Conservation (phyloP, 345 rosid species). For the Sonneratia alba region DNA sequence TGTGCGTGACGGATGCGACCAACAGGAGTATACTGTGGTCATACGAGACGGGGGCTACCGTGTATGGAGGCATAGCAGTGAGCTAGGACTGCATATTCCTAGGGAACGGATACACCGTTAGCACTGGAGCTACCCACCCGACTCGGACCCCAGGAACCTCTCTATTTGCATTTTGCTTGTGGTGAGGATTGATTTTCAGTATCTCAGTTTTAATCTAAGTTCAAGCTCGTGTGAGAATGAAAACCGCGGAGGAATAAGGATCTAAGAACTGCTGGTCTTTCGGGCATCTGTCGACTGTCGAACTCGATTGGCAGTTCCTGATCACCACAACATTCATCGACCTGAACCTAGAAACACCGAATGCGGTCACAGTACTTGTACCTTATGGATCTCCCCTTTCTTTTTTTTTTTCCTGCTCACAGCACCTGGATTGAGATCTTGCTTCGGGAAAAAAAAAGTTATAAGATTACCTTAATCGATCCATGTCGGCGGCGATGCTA, state of each 20-base stretch:
- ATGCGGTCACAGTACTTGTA: too few relatives aligned
- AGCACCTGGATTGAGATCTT: too few relatives aligned
- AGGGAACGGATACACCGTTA: slow-evolving; percentile 29
- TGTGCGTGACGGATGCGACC: slow-evolving; percentile 21
- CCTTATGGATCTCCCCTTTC: too few relatives aligned
- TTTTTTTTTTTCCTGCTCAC: too few relatives aligned
- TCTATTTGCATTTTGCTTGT: slow-evolving; percentile 25
- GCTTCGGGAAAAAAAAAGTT: too few relatives aligned
- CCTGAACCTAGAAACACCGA: too few relatives aligned
- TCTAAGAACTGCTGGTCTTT: neutral
- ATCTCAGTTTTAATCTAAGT: neutral
- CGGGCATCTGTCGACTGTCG: too few relatives aligned
- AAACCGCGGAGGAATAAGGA: neutral
- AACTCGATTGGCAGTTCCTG: too few relatives aligned
- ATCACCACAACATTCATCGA: too few relatives aligned
- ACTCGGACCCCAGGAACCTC: slow-evolving; percentile 40
- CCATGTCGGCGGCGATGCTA: too few relatives aligned
- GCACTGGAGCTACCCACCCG: slow-evolving; percentile 24
- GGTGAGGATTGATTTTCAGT: neutral
- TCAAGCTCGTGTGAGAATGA: neutral
- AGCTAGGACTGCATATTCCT: slow-evolving; percentile 34
- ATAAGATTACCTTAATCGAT: too few relatives aligned
- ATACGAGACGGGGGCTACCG: slow-evolving; percentile 28
- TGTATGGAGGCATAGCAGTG: slow-evolving; percentile 27
- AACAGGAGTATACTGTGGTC: slow-evolving; percentile 30